A percentile compares a stretch with the other conserved stretches of the same genome.
Conservation (phyloP, 2,329 filamentous ascomycete genomes). For the Penicillium sclerotigenum region DNA sequence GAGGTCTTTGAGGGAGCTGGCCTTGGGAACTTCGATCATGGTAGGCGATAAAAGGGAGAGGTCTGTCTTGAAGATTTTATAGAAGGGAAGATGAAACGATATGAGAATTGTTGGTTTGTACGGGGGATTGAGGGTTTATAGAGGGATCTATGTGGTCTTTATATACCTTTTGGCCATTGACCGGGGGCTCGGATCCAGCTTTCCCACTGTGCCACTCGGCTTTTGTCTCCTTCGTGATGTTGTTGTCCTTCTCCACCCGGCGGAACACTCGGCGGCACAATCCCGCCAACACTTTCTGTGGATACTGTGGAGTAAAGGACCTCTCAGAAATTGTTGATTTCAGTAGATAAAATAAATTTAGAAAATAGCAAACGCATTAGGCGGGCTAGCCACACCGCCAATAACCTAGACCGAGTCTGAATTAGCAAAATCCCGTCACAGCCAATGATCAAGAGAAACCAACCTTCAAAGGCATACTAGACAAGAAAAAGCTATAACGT, state of each 20-base stretch:
- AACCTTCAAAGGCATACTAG: conserved; percentile 34
- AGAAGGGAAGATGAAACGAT: not conserved
- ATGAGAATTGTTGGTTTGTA: not conserved
- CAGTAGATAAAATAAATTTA: not conserved
- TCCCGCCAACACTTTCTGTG: not conserved
- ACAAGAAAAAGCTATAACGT: conserved; percentile 35
- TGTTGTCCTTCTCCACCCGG: conserved; percentile 1
- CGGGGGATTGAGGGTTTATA: not conserved
- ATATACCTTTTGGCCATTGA: not conserved
- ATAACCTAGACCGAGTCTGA: conserved; percentile 13
- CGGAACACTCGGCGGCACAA: not conserved
- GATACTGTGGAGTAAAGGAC: not conserved
- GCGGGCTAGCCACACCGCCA: conserved; percentile 24
- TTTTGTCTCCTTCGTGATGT: not conserved
- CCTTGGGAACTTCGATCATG: conserved; percentile 39
- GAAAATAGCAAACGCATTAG: conserved; percentile 26
- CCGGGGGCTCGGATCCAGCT: not conserved
- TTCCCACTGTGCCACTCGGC: not conserved
- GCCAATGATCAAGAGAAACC: not conserved
- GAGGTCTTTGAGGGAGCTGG: conserved; percentile 38
- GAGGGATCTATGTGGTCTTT: not conserved
- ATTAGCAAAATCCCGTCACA: not conserved
- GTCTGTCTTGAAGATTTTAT: not conserved
- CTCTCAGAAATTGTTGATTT: not conserved
- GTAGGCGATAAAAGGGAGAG: conserved; percentile 1